Evolutionary conservation across 2,329 filamentous ascomycete genomes (phyloP).

Genomic region (Alternaria panax): DNA sequence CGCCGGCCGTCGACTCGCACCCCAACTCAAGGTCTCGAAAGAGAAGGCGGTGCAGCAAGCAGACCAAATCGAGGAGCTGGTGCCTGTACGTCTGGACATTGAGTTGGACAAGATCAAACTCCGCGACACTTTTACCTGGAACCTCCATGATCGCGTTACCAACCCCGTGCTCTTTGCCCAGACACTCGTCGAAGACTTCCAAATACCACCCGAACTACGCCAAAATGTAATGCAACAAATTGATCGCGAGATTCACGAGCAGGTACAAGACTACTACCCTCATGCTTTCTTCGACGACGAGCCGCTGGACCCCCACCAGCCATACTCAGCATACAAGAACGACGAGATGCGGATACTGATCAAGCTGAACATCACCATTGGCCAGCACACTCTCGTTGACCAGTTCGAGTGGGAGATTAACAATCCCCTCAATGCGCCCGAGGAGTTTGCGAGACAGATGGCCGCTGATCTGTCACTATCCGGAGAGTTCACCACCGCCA

Average conservation of each 20-base stretch:
- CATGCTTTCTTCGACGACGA: constrained; percentile 91
- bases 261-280: constrained; percentile 91
- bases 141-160: constrained; percentile 88
- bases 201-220: constrained; percentile 73
- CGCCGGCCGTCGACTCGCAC: constrained; percentile 77
- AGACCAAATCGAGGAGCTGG: constrained; percentile 88
- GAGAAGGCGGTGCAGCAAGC: constrained; percentile 84
- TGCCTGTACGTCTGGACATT: constrained; percentile 89
- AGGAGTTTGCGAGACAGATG: constrained; percentile 92
- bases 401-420: constrained; percentile 99
- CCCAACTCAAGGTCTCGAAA: constrained; percentile 77
- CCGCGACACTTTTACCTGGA: constrained; percentile 98
- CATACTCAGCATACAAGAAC: constrained; percentile 95
- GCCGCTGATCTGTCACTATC: constrained; percentile 87
- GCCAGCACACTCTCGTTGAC: constrained; percentile 89
- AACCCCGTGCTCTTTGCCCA: constrained; percentile 82
- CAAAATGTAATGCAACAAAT: constrained; percentile 68
- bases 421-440: constrained; percentile 89
- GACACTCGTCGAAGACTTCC: constrained; percentile 86
- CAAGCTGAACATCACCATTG: constrained; percentile 97
- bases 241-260: constrained; percentile 81
- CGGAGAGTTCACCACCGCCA: constrained; percentile 95
- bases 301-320: constrained; percentile 84
- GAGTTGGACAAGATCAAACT: constrained; percentile 96
- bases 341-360: constrained; percentile 97